phyloP scores from a whole-genome alignment of 805 yeast genomes.

The Sungouiozyma intestinalis region DNA sequence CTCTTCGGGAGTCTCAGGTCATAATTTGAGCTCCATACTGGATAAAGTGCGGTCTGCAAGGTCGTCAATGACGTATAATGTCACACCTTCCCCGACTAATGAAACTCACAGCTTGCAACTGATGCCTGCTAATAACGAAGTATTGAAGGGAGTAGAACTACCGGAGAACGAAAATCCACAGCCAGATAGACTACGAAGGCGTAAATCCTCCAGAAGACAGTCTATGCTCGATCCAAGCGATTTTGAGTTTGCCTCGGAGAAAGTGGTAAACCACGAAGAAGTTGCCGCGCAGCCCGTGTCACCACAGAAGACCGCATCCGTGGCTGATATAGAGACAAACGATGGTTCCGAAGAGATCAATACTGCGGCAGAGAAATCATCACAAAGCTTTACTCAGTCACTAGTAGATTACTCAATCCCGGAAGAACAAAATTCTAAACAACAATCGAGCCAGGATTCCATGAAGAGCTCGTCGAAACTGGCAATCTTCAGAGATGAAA shows the following conservation, averaged over 20 bases:
- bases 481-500: not conserved
- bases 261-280: not conserved
- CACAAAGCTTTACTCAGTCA: conserved; percentile 13
- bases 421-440: conserved; percentile 13
- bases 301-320: not conserved
- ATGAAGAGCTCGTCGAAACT: conserved; percentile 6
- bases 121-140: not conserved
- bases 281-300: not conserved
- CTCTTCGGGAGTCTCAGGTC: not conserved
- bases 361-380: not conserved
- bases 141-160: too few relatives aligned
- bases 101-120: not conserved
- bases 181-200: conserved; percentile 21
- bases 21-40: not conserved
- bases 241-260: conserved; percentile 1
- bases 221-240: conserved; percentile 31
- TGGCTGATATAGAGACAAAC: not conserved
- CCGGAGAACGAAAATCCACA: not conserved
- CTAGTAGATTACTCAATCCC: conserved; percentile 27
- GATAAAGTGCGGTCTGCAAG: not conserved
- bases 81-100: not conserved
- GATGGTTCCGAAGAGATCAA: not conserved
- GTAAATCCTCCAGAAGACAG: conserved; percentile 33
- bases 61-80: not conserved
- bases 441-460: not conserved